Evolutionary conservation across 1,139 yeast species (phyloP).

Genomic region (Candida anutae): DNA sequence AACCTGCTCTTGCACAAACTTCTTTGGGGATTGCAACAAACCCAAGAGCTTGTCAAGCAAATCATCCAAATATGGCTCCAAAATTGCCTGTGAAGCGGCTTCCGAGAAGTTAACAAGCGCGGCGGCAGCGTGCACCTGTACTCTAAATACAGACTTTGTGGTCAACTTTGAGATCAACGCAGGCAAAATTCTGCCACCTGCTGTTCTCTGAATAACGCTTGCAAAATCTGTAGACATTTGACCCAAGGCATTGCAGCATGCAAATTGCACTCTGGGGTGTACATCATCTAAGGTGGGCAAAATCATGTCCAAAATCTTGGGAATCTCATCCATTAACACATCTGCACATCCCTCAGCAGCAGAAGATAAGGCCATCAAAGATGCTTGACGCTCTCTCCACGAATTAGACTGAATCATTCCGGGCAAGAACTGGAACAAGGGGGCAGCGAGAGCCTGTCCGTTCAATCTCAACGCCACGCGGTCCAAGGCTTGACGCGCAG

Average conservation of each 20-base stretch:
- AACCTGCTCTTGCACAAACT: slow-evolving; percentile 95
- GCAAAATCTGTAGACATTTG: slow-evolving; percentile 98
- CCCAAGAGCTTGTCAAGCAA: slow-evolving; percentile 67
- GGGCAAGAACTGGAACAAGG: slow-evolving; percentile 81
- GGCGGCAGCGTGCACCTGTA: slow-evolving; percentile 98
- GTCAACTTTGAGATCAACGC: slow-evolving; percentile 79
- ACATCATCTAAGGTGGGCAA: slow-evolving; percentile 74
- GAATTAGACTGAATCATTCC: slow-evolving; percentile 64
- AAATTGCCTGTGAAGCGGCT: slow-evolving; percentile 76
- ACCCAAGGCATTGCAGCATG: slow-evolving; percentile 93
- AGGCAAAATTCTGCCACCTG: slow-evolving; percentile 76
- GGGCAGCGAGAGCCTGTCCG: slow-evolving; percentile 77
- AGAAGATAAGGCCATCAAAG: slow-evolving; percentile 91
- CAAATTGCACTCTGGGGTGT: slow-evolving; percentile 94
- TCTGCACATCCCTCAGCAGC: slow-evolving; percentile 98
- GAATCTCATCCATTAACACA: slow-evolving; percentile 74
- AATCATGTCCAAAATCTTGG: slow-evolving; percentile 73
- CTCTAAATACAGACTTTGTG: slow-evolving; percentile 69
- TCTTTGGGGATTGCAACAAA: slow-evolving; percentile 66
- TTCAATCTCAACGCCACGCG: slow-evolving; percentile 78
- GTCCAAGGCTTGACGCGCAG: slow-evolving; percentile 90
- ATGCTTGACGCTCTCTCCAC: slow-evolving; percentile 97
- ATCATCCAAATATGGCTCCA: slow-evolving; percentile 86
- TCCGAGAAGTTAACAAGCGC: slow-evolving; percentile 94
- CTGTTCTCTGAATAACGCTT: slow-evolving; percentile 72